A percentile compares a stretch with the other conserved stretches of the same genome.
These are phyloP conservation scores for Creolimax fragrantissima DNA, from an alignment of 78 protist genomes.

Conservation along the genomic window DNA sequence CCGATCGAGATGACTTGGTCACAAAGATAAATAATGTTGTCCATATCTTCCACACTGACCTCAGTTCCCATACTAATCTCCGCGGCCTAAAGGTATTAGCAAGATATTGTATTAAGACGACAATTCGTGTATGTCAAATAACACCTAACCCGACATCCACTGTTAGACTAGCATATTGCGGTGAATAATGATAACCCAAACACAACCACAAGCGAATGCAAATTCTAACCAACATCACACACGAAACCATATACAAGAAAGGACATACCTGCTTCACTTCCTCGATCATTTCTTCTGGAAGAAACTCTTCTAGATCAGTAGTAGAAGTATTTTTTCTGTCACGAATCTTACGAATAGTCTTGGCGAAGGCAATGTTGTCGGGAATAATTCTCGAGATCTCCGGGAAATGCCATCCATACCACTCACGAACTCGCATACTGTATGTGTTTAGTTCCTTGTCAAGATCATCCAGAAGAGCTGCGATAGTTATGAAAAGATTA, in stretches of 20 bases:
- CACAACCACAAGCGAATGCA: too few relatives aligned
- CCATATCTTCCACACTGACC: slow-evolving; percentile 71
- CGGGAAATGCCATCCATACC: slow-evolving; percentile 99
- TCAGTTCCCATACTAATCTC: slow-evolving; percentile 27
- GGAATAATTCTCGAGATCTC: slow-evolving; percentile 79
- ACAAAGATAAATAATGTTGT: slow-evolving; percentile 67
- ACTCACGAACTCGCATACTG: slow-evolving; percentile 95
- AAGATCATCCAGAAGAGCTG: slow-evolving; percentile 88
- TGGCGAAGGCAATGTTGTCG: slow-evolving; percentile 74
- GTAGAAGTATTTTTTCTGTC: slow-evolving; percentile 5
- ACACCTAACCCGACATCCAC: neutral
- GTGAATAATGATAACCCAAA: too few relatives aligned
- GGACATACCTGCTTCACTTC: slow-evolving; percentile 47
- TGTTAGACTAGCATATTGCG: neutral
- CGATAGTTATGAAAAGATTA: neutral
- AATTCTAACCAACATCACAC: neutral
- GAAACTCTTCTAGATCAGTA: slow-evolving; percentile 65
- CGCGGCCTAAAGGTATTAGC: neutral
- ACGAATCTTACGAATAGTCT: slow-evolving; percentile 48
- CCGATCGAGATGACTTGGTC: slow-evolving; percentile 67
- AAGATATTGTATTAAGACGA: neutral
- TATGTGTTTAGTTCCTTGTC: slow-evolving; percentile 97
- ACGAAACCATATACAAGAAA: slow-evolving; percentile 36
- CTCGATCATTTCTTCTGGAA: slow-evolving; percentile 68
- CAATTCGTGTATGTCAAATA: neutral